Percentiles rank a stretch among this genome's conserved stretches.
Conservation (phyloP, 192 early-diverging fungal species). For the Gryganskiella cystojenkinii region DNA sequence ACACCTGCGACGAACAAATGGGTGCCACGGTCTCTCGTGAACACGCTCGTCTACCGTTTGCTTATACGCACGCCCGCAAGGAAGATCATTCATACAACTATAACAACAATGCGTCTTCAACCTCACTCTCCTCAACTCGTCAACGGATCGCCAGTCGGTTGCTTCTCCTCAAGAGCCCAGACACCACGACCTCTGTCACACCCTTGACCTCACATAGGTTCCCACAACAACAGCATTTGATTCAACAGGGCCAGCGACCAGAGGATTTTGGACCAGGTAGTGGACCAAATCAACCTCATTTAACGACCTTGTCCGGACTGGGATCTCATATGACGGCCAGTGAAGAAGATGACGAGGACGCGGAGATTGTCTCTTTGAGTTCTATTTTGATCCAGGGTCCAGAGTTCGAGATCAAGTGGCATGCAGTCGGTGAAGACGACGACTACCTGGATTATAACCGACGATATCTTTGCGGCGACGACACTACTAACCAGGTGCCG, state of each 20-base stretch:
- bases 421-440: conserved; percentile 33
- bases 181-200: conserved; percentile 25
- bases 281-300: no score
- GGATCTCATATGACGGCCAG: conserved; percentile 1
- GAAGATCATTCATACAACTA: conserved; percentile 26
- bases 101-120: not conserved
- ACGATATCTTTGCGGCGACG: not conserved
- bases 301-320: not conserved
- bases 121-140: conserved; percentile 9
- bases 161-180: conserved; percentile 26
- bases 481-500: no score
- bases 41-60: conserved; percentile 44
- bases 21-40: conserved; percentile 38
- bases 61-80: conserved; percentile 37
- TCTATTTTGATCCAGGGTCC: conserved; percentile 50
- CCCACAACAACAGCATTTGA: not conserved
- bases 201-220: conserved; percentile 13
- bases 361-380: conserved; percentile 35
- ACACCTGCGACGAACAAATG: conserved; percentile 14
- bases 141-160: conserved; percentile 32
- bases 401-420: conserved; percentile 32
- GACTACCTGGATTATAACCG: not conserved
- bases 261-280: not conserved
- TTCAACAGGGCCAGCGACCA: no score
- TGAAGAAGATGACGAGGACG: conserved; percentile 17